Percentiles rank a stretch among this genome's conserved stretches.
Conservation (phyloP, 371 early-diverging fungal species). For the Mucor mucedo region DNA sequence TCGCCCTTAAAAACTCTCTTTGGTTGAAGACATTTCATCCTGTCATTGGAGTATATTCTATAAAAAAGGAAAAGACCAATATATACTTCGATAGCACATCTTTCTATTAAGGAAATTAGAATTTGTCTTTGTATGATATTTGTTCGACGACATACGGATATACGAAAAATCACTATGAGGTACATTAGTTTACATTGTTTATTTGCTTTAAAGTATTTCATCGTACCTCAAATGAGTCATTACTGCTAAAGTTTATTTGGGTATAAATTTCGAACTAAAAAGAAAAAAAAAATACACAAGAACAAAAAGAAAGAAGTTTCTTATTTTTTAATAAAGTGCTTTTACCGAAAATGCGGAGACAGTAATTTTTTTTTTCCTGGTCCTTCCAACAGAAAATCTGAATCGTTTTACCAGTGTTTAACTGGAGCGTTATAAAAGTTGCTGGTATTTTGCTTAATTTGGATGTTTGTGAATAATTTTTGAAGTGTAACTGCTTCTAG, state of each 20-base stretch:
- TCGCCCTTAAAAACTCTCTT: constrained; percentile 45
- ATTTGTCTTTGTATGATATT: neutral
- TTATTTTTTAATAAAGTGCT: neutral
- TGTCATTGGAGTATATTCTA: constrained; percentile 39
- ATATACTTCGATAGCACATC: constrained; percentile 41
- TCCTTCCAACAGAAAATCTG: neutral
- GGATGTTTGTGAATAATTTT: too few relatives aligned
- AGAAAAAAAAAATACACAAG: neutral
- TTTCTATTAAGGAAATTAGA: constrained; percentile 29
- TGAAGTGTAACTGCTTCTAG: too few relatives aligned
- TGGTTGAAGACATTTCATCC: constrained; percentile 42
- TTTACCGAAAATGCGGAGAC: constrained; percentile 1
- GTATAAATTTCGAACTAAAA: neutral
- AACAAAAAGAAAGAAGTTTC: neutral
- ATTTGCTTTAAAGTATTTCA: neutral
- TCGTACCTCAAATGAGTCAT: constrained; percentile 8
- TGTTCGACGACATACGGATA: constrained; percentile 26
- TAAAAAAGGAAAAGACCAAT: constrained; percentile 33
- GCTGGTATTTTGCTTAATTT: too few relatives aligned
- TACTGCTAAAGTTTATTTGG: neutral
- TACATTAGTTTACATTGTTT: neutral
- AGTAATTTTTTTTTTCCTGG: neutral
- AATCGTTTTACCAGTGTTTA: neutral
- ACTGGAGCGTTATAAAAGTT: too few relatives aligned
- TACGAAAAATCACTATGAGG: constrained; percentile 38